These are phyloP conservation scores for Colletotrichum sp. DNA, from an alignment of 2,329 filamentous ascomycete genomes.

Conservation along the genomic window DNA sequence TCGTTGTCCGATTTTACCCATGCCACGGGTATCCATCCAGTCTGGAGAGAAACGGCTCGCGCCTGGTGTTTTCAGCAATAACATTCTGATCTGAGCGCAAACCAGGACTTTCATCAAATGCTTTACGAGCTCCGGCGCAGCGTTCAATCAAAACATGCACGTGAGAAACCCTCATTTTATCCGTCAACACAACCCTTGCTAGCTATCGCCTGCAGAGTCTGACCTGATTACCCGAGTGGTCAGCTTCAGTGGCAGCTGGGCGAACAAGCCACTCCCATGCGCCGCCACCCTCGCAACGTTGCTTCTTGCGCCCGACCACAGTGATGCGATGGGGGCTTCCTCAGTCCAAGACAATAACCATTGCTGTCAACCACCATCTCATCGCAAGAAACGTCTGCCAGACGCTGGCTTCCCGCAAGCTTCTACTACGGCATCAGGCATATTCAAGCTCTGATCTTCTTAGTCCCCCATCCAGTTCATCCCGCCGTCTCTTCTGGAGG, in stretches of 20 bases:
- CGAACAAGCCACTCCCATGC: background rate
- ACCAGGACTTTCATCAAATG: background rate
- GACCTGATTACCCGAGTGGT: background rate
- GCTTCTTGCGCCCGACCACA: background rate
- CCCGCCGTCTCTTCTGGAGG: background rate
- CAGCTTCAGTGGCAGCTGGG: background rate
- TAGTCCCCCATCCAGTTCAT: background rate
- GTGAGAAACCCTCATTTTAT: background rate
- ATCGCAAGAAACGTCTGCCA: background rate
- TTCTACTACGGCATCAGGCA: background rate
- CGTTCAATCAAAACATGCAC: background rate
- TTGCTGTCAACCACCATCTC: background rate
- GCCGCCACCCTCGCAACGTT: background rate
- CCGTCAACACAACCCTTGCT: background rate
- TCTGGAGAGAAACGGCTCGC: background rate
- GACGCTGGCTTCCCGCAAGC: background rate
- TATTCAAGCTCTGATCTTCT: background rate
- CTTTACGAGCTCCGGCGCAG: background rate
- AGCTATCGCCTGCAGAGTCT: background rate
- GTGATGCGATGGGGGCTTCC: background rate
- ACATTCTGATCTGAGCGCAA: background rate
- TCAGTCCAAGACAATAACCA: background rate
- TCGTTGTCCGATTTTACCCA: background rate
- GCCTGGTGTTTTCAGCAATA: background rate
- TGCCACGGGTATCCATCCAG: background rate